Conservation (phyloP, 768 basidiomycete species). For the Amanita pseudoporphyria region DNA sequence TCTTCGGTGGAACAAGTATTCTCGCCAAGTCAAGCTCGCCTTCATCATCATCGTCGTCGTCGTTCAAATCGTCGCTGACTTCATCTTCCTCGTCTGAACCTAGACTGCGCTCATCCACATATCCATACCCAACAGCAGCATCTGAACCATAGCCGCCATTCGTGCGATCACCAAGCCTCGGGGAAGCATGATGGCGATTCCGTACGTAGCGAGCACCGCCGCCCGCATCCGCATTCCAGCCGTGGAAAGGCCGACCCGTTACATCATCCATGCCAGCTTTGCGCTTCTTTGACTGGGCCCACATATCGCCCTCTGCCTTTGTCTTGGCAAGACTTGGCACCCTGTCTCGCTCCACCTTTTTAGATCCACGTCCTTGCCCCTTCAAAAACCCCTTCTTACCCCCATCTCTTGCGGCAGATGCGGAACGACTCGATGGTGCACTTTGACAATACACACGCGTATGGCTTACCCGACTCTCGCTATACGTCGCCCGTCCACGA, state of each 20-base stretch:
- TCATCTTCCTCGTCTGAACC: constrained; percentile 14
- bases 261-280: constrained; percentile 6
- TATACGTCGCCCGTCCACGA: constrained; percentile 23
- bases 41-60: constrained; percentile 36
- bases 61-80: constrained; percentile 16
- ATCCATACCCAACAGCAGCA: not conserved
- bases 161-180: constrained; percentile 5
- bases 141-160: constrained; percentile 4
- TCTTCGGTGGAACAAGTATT: constrained; percentile 59
- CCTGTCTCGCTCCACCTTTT: constrained; percentile 24
- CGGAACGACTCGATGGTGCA: constrained; percentile 55
- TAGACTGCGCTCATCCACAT: not conserved
- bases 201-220: not conserved
- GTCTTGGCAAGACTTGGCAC: constrained; percentile 57
- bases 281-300: constrained; percentile 23
- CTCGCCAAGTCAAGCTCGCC: constrained; percentile 56
- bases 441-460: constrained; percentile 60
- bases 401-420: constrained; percentile 28
- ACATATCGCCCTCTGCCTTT: constrained; percentile 47
- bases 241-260: constrained; percentile 1
- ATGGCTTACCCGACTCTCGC: constrained; percentile 34
- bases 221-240: not conserved
- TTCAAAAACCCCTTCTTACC: constrained; percentile 17
- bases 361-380: constrained; percentile 15
- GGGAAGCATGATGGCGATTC: constrained; percentile 4